Percentiles rank a stretch among this genome's conserved stretches.
Evolutionary conservation across 2,329 filamentous ascomycete genomes (phyloP).

Genomic region (Proliferodiscus dingleyae): DNA sequence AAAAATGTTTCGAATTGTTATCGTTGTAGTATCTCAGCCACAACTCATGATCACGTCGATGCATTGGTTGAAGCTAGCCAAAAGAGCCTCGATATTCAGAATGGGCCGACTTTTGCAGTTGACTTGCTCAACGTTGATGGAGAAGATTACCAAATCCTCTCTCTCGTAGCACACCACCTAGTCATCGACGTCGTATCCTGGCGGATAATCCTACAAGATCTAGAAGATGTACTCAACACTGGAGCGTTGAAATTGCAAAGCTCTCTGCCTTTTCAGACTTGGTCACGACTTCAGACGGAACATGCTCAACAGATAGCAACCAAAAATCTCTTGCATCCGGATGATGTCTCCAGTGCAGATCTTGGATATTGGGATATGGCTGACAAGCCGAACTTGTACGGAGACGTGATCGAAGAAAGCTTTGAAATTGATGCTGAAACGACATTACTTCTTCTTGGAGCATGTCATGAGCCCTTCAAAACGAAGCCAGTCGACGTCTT

Average conservation of each 20-base stretch:
- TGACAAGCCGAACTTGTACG: constrained; percentile 30
- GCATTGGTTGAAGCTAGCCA: constrained; percentile 25
- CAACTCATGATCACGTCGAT: background rate
- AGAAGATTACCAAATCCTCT: constrained; percentile 31
- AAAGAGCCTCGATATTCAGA: constrained; percentile 27
- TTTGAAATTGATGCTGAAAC: constrained; percentile 38
- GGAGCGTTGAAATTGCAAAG: background rate
- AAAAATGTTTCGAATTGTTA: constrained; percentile 24
- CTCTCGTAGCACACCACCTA: constrained; percentile 18
- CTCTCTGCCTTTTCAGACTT: constrained; percentile 35
- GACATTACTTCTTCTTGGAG: constrained; percentile 22
- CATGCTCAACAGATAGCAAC: constrained; percentile 26
- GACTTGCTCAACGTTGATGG: constrained; percentile 9
- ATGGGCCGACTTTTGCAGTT: constrained; percentile 15
- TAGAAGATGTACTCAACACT: constrained; percentile 27
- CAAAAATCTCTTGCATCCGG: constrained; percentile 26
- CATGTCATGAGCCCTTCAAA: constrained; percentile 28
- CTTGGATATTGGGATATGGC: constrained; percentile 36
- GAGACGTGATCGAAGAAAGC: constrained; percentile 30
- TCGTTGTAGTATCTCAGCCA: background rate
- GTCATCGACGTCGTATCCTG: constrained; percentile 35
- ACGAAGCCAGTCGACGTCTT: constrained; percentile 38
- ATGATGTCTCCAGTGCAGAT: constrained; percentile 26
- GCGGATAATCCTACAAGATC: constrained; percentile 33
- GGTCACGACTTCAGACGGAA: constrained; percentile 31